A percentile compares a stretch with the other conserved stretches of the same genome.
phyloP scores from a whole-genome alignment of 306 rosid genomes.

The Purshia tridentata region DNA sequence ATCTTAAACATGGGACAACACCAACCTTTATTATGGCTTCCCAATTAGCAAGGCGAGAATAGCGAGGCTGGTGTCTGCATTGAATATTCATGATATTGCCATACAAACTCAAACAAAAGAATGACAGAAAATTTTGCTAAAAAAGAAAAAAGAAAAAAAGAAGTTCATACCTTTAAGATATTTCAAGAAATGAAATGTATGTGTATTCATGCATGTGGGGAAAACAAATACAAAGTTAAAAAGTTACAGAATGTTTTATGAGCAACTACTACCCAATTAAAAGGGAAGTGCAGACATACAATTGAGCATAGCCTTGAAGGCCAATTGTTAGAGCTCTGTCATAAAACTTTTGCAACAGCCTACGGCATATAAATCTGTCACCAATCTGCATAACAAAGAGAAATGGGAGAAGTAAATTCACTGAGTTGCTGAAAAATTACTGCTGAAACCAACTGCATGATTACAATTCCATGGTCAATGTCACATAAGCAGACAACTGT shows the following conservation, averaged over 20 bases:
- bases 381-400: constrained; percentile 60
- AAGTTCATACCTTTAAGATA: background rate
- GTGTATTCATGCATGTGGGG: background rate
- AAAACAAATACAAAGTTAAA: background rate
- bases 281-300: constrained; percentile 53
- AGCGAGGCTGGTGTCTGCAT: constrained; percentile 85
- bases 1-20: background rate
- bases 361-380: constrained; percentile 84
- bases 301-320: constrained; percentile 85
- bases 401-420: constrained; percentile 21
- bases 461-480: constrained; percentile 4
- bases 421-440: constrained; percentile 17
- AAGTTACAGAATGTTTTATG: background rate
- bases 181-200: background rate
- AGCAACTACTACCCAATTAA: constrained; percentile 22
- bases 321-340: constrained; percentile 84
- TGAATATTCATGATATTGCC: constrained; percentile 25
- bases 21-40: constrained; percentile 83
- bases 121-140: background rate
- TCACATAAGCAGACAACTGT: background rate
- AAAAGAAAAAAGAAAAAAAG: background rate
- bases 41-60: constrained; percentile 91
- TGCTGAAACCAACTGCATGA: background rate
- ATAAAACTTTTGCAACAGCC: constrained; percentile 76
- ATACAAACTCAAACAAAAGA: constrained; percentile 18